Conservation (phyloP, 2,329 filamentous ascomycete genomes). For the Neofusicoccum laricinum region DNA sequence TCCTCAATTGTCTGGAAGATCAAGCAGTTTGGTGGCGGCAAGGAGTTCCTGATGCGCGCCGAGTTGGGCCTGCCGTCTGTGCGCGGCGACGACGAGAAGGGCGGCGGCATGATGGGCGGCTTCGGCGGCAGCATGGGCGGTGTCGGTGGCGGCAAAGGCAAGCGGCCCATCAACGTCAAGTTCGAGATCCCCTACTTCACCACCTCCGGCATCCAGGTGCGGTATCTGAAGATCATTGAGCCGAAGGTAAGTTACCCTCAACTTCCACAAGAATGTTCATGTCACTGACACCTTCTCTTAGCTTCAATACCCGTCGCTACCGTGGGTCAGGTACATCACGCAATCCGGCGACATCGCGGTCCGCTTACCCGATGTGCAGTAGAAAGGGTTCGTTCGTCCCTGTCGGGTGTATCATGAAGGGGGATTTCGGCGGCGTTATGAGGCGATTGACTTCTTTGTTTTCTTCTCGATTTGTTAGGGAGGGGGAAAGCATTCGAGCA, state of each 20-base stretch:
- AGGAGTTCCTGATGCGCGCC: constrained; percentile 97
- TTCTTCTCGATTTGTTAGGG: too few relatives aligned
- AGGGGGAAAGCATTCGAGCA: too few relatives aligned
- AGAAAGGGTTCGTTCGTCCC: constrained; percentile 19
- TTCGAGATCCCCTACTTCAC: constrained; percentile 99
- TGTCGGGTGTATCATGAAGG: too few relatives aligned
- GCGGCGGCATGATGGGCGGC: constrained; percentile 95
- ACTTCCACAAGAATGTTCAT: not conserved
- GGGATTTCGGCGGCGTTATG: too few relatives aligned
- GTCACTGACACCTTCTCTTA: constrained; percentile 35
- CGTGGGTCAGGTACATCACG: constrained; percentile 98
- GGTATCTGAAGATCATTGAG: constrained; percentile 98
- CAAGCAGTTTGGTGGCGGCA: constrained; percentile 97
- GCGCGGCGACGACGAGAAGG: constrained; percentile 90
- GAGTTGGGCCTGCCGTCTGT: constrained; percentile 93
- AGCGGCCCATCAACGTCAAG: constrained; percentile 96
- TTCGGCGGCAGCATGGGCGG: constrained; percentile 97
- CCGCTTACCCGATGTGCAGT: constrained; percentile 84
- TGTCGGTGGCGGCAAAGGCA: constrained; percentile 75
- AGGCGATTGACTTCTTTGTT: too few relatives aligned
- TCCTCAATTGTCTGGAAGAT: constrained; percentile 99
- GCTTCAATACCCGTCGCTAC: constrained; percentile 96
- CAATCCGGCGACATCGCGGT: constrained; percentile 97
- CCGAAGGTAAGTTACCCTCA: constrained; percentile 71
- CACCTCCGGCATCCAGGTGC: constrained; percentile 97